phyloP scores from a whole-genome alignment of 2,329 filamentous ascomycete species.

The Macroventuria anomochaeta region DNA sequence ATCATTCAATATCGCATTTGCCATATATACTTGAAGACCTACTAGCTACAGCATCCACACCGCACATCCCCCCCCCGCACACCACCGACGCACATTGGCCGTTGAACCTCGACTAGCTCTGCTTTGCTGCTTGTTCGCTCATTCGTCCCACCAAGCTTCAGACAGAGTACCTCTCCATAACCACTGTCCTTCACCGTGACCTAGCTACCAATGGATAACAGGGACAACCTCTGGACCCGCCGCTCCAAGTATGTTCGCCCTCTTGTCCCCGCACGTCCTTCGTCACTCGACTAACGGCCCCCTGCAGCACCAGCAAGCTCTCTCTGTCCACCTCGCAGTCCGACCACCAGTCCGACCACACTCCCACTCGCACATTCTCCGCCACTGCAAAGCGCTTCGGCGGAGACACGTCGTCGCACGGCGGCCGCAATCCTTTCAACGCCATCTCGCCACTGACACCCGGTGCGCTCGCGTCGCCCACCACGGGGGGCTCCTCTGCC shows the following conservation, averaged over 20 bases:
- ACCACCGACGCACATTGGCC: slow-evolving; percentile 17
- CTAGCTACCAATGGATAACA: slow-evolving; percentile 50
- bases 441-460: slow-evolving; percentile 73
- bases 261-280: slow-evolving; percentile 24
- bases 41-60: neutral
- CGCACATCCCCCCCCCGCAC: slow-evolving; percentile 25
- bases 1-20: slow-evolving; percentile 7
- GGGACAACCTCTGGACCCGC: slow-evolving; percentile 72
- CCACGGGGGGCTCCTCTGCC: slow-evolving; percentile 78
- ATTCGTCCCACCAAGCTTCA: slow-evolving; percentile 43
- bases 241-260: slow-evolving; percentile 73
- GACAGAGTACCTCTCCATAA: slow-evolving; percentile 23
- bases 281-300: slow-evolving; percentile 36
- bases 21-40: slow-evolving; percentile 3
- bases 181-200: slow-evolving; percentile 15
- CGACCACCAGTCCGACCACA: slow-evolving; percentile 58
- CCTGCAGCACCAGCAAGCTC: slow-evolving; percentile 80
- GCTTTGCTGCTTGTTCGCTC: slow-evolving; percentile 47
- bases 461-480: slow-evolving; percentile 73
- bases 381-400: slow-evolving; percentile 77
- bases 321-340: slow-evolving; percentile 79
- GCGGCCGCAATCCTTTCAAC: slow-evolving; percentile 80
- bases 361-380: slow-evolving; percentile 67
- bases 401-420: slow-evolving; percentile 74
- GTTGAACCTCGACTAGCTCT: slow-evolving; percentile 16